Evolutionary conservation across 2,329 filamentous ascomycete species (phyloP), one percentile per base, ranked within the genome.

Genomic region (Scedosporium dehoogii): DNA sequence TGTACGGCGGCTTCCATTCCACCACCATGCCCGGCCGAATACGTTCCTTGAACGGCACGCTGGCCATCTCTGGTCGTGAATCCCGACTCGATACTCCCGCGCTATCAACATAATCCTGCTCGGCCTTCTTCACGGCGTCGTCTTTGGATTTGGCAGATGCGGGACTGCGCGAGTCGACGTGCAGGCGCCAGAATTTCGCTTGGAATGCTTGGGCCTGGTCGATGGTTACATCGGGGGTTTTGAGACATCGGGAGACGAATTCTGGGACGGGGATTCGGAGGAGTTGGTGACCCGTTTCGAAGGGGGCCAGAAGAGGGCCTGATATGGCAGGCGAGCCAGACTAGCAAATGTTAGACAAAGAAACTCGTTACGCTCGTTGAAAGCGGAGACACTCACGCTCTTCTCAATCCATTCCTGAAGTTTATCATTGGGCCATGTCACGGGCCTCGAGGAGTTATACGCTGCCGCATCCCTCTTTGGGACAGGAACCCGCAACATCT

Each of bases 1-100:
- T 38, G 14, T 38, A 38, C 33, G 33, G 33, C 33, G 33, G 33
- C 6, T 48, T 70, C 69, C 72, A 76, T 16, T 67, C 67, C 3
- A 78, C 70, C 1, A 73, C 73, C 75, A 78, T 78, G 1, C 76
- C 76, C 0, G 77, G 74, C 1, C 74, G 69, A 18, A 79, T 72
- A 3, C 77, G 73, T 18, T 77, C 61, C 48, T 73, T 71, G 64
- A 78, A 79, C 0, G 72, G 73, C 4, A 73, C 38, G 0, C 23
- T 25, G 0, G 42, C 63, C 7, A 69, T 67, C 3, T 64, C 63
- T 0, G 68, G 61, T 12, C 72, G 65, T 0, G 69, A 67, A 21
- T 76, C 73, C 3, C 62, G 67, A 63, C 75, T 77, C 10, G 68
- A 69, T 2, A 59, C 57, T 25, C 33, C 10, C 10, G 33, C 33